Evolutionary conservation across 1,284 basidiomycete genomes (phyloP).

Genomic region (Cryptococcus floricola): DNA sequence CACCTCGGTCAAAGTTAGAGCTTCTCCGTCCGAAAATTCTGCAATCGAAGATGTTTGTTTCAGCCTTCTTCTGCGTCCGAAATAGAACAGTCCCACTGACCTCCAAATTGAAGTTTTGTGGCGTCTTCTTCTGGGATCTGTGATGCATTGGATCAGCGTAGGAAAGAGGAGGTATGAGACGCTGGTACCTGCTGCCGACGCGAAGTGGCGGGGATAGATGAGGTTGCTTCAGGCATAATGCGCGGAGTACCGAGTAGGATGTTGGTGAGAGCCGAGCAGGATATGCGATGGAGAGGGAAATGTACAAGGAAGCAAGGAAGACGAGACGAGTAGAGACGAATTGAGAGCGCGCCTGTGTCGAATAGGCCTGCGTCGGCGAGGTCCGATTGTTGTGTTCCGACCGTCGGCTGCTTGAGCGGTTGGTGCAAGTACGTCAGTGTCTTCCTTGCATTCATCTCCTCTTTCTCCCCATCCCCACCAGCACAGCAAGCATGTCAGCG

Average conservation of each 20-base stretch:
- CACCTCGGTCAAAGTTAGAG: conserved; percentile 41
- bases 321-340: neutral
- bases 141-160: neutral
- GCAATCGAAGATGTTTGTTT: neutral
- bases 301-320: neutral
- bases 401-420: too few species aligned
- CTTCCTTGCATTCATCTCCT: neutral
- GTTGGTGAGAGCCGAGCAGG: too few species aligned
- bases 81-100: conserved; percentile 13
- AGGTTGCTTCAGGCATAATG: too few species aligned
- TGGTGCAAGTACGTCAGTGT: too few species aligned
- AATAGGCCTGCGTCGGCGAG: neutral
- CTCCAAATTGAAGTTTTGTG: conserved; percentile 46
- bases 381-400: too few species aligned
- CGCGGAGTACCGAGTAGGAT: too few species aligned
- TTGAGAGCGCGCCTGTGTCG: neutral
- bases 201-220: neutral
- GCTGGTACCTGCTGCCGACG: neutral
- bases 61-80: neutral
- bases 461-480: neutral
- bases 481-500: neutral
- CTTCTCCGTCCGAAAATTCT: conserved; percentile 44
- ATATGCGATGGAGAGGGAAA: neutral
- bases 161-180: conserved; percentile 41
- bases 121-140: conserved; percentile 44